Percentiles rank a stretch among this genome's conserved stretches.
Conservation (phyloP, 176 grass and related monocot genomes). For the Calamus simplicifolius region DNA sequence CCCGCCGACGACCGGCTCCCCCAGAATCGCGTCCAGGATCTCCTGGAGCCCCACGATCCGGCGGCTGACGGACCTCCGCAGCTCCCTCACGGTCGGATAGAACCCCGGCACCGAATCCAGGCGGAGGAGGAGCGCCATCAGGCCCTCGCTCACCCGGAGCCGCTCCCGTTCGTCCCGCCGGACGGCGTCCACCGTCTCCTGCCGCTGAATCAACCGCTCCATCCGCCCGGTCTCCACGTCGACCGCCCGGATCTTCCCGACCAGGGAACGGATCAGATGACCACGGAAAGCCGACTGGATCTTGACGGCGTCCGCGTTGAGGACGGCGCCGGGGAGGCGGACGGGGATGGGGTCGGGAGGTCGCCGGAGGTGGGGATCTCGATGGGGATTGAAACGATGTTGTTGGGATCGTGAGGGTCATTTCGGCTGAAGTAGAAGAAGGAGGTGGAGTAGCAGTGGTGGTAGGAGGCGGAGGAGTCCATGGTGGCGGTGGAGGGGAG, state of each 20-base stretch:
- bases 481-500: background rate
- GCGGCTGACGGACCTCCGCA: constrained; percentile 56
- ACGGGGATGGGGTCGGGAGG: background rate
- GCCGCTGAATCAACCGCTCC: constrained; percentile 64
- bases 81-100: constrained; percentile 63
- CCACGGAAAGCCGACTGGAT: constrained; percentile 67
- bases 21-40: constrained; percentile 58
- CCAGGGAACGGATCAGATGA: constrained; percentile 43
- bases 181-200: constrained; percentile 86
- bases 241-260: constrained; percentile 34
- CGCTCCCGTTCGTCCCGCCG: constrained; percentile 56
- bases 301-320: constrained; percentile 37
- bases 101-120: constrained; percentile 75
- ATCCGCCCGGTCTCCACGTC: constrained; percentile 49
- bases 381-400: constrained; percentile 46
- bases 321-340: constrained; percentile 5
- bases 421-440: constrained; percentile 32
- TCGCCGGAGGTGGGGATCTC: constrained; percentile 9
- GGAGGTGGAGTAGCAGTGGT: constrained; percentile 30
- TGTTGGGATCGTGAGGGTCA: constrained; percentile 6
- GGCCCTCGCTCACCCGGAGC: constrained; percentile 62
- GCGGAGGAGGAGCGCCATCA: constrained; percentile 71
- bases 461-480: constrained; percentile 27
- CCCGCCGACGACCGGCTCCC: constrained; percentile 17
- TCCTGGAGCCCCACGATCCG: constrained; percentile 74